These are phyloP conservation scores for Sphagnum magellanicum DNA, from an alignment of 228 moss, liverwort and hornwort species.

Conservation along the genomic window DNA sequence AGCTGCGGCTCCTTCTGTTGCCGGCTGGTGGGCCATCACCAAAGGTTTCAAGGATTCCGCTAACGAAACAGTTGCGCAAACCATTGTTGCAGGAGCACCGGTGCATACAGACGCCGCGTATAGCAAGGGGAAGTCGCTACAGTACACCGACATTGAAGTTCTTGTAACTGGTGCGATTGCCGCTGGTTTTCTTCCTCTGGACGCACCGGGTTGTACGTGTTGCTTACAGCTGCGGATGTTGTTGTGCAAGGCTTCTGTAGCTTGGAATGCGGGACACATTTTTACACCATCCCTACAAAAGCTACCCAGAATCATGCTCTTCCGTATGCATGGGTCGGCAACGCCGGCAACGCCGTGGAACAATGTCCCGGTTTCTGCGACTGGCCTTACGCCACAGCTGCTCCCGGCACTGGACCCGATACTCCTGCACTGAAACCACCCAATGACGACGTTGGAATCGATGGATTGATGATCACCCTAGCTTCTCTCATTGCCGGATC, in stretches of 20 bases:
- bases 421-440: constrained; percentile 30
- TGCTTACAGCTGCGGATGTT: constrained; percentile 56
- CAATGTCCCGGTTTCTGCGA: constrained; percentile 34
- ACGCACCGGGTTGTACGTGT: constrained; percentile 42
- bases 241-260: constrained; percentile 60
- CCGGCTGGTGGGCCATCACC: constrained; percentile 60
- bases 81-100: constrained; percentile 27
- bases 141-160: constrained; percentile 28
- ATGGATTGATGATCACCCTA: constrained; percentile 63
- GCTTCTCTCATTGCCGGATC: constrained; percentile 40
- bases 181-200: constrained; percentile 6
- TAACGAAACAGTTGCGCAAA: constrained; percentile 30
- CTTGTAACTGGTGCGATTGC: constrained; percentile 33
- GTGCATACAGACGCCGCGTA: constrained; percentile 21
- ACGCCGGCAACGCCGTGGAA: constrained; percentile 39
- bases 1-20: constrained; percentile 33
- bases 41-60: constrained; percentile 29
- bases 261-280: constrained; percentile 53
- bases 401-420: constrained; percentile 24
- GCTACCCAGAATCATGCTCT: constrained; percentile 24
- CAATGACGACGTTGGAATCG: constrained; percentile 50
- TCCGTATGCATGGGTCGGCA: constrained; percentile 54
- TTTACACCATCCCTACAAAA: constrained; percentile 6
- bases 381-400: constrained; percentile 38
- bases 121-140: constrained; percentile 25